Conservation (phyloP, 106 monocot genomes). For the Cymbidium sinense region DNA sequence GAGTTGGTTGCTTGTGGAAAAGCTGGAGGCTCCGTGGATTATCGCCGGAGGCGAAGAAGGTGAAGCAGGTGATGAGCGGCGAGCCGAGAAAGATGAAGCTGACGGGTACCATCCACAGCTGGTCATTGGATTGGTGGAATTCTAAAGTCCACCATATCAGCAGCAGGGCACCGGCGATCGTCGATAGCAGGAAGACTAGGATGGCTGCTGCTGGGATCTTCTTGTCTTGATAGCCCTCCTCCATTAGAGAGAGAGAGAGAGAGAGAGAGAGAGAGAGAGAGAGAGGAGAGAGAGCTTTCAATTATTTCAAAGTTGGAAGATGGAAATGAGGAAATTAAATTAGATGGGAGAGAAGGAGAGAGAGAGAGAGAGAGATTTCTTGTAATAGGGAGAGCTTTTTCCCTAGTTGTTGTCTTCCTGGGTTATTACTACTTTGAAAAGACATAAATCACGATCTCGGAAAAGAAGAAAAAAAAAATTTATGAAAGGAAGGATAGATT, state of each 20-base stretch:
- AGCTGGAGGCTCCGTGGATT: neutral
- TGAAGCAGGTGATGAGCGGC: constrained; percentile 31
- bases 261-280: neutral
- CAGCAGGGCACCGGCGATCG: constrained; percentile 27
- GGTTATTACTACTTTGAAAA: neutral
- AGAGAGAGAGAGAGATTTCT: neutral
- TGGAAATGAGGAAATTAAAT: too few species aligned
- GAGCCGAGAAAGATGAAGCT: constrained; percentile 38
- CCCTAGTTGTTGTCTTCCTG: neutral
- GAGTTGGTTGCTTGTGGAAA: neutral
- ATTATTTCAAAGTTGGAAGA: too few species aligned
- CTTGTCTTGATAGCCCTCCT: neutral
- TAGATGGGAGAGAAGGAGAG: too few species aligned
- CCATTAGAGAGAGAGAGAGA: neutral
- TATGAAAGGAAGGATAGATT: too few species aligned
- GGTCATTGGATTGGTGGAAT: constrained; percentile 30
- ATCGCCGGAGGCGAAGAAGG: constrained; percentile 25
- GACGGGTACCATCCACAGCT: constrained; percentile 60
- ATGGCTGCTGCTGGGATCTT: neutral
- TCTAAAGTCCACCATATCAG: constrained; percentile 38
- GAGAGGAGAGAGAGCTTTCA: neutral
- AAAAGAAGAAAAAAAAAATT: too few species aligned
- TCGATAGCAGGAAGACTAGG: constrained; percentile 11
- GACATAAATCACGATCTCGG: too few species aligned
- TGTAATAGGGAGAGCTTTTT: neutral